phyloP scores from a whole-genome alignment of 495 filamentous ascomycete genomes.

The Xylaria castorea region DNA sequence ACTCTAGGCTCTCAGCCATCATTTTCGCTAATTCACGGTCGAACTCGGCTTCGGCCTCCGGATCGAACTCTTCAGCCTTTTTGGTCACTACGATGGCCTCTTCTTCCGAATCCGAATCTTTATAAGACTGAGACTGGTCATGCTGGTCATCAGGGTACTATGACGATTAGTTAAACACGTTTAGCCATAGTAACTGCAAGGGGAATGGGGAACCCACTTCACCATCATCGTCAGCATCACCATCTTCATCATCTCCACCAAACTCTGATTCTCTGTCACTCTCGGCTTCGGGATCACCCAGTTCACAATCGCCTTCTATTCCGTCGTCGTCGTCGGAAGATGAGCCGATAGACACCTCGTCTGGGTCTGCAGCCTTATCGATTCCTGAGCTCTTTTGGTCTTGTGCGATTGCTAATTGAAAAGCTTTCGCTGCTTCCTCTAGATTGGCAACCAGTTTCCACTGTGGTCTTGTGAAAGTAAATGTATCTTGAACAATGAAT shows the following conservation, averaged over 20 bases:
- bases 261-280: constrained; percentile 53
- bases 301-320: constrained; percentile 62
- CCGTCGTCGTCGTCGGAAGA: constrained; percentile 73
- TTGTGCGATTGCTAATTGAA: constrained; percentile 84
- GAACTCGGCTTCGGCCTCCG: constrained; percentile 94
- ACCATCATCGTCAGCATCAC: constrained; percentile 46
- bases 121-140: constrained; percentile 51
- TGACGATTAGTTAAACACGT: background rate
- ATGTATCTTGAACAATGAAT: constrained; percentile 95
- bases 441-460: constrained; percentile 85
- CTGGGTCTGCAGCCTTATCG: constrained; percentile 68
- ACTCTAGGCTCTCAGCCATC: constrained; percentile 96
- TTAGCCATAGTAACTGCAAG: background rate
- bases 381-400: constrained; percentile 81
- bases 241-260: constrained; percentile 60
- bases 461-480: constrained; percentile 79
- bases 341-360: constrained; percentile 69
- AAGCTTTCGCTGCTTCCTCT: constrained; percentile 83
- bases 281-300: constrained; percentile 45
- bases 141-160: constrained; percentile 53
- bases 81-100: constrained; percentile 90
- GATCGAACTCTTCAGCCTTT: constrained; percentile 88
- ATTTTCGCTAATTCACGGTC: constrained; percentile 98
- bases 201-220: constrained; percentile 20
- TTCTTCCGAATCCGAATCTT: constrained; percentile 70